Conservation (phyloP, 2,329 filamentous ascomycete species). For the Hymenoscyphus infarciens region DNA sequence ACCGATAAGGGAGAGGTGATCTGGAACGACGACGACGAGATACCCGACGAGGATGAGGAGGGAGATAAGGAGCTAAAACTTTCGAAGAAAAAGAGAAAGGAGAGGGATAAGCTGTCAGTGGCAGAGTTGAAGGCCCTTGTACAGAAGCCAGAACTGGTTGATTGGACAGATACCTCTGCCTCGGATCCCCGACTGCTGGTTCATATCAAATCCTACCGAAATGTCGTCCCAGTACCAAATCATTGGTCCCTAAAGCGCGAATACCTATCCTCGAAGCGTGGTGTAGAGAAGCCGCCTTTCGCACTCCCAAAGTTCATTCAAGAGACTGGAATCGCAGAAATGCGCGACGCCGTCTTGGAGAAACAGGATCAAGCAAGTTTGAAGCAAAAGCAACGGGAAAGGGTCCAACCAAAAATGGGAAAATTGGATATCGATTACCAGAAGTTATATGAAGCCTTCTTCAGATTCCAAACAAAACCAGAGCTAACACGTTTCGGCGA, state of each 20-base stretch:
- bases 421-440: conserved; percentile 98
- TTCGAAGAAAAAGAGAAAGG: conserved; percentile 93
- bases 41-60: conserved; percentile 80
- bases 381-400: conserved; percentile 93
- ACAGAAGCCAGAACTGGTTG: conserved; percentile 86
- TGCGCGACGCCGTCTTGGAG: conserved; percentile 93
- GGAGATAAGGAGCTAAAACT: conserved; percentile 62
- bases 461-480: conserved; percentile 95
- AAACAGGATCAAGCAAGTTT: conserved; percentile 89
- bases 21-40: conserved; percentile 79
- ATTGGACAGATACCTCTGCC: conserved; percentile 95
- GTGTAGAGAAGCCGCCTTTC: conserved; percentile 93
- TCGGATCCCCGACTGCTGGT: conserved; percentile 85
- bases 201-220: conserved; percentile 91
- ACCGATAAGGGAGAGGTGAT: conserved; percentile 82
- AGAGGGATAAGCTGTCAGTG: conserved; percentile 86
- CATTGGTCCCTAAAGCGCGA: conserved; percentile 98
- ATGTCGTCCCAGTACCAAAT: conserved; percentile 87
- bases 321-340: conserved; percentile 95
- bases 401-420: conserved; percentile 93
- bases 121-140: conserved; percentile 94
- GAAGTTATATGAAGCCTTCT: conserved; percentile 97
- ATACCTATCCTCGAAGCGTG: conserved; percentile 93
- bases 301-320: conserved; percentile 93
- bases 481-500: conserved; percentile 91